Base-by-base conservation (phyloP, 257 asterid genomes). In the Ajuga chamaepitys region DNA sequence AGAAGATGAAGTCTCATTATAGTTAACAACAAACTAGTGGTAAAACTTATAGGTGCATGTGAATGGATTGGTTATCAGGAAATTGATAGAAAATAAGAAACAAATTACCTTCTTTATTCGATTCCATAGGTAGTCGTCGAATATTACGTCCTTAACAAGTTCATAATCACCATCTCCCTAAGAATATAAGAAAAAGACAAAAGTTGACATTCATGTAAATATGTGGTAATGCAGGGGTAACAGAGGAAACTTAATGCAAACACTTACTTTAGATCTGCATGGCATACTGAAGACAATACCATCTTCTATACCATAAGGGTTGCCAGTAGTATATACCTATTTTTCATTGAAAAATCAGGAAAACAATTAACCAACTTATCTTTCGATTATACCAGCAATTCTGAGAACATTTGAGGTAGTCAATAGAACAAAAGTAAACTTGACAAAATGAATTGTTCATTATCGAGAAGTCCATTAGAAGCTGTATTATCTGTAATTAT, bases 231-330 rank as follows among this genome's bases (percentile, higher is more conserved):
- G n/a, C n/a, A 9, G 46, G 11, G 65, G n/a, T 28, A 30, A 30
- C 37, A 1, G 42, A 8, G 6, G 35, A 0, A 76, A 32, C 3
- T 44, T 1, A 7, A 3, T 20, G 13, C 26, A 37, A 44, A 35
- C 16, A 57, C 86, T 77, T 77, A 86, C 98, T 20, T 84, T 89
- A 28, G 99, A 93, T 70, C 88, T 80, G 85, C 99, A 93, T 9
- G 99, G 99, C 99, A 93, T 86, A 70, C 97, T 93, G 84, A 93
- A 89, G 70, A 93, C 97, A 20, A 93, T 89, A 62, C 67, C 95
- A 18, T 93, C 92, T 41, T 86, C 96, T 59, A 93, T 80, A 11
- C 97, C 95, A 20, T 86, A 93, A 21, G 99, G 99, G 77, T 94
- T 94, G 52, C 97, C 95, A 9, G 67, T 55, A 8, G 95, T 82